These are phyloP conservation scores for Yamadazyma jaroonii DNA, from an alignment of 1,139 yeast genomes.

Conservation along the genomic window DNA sequence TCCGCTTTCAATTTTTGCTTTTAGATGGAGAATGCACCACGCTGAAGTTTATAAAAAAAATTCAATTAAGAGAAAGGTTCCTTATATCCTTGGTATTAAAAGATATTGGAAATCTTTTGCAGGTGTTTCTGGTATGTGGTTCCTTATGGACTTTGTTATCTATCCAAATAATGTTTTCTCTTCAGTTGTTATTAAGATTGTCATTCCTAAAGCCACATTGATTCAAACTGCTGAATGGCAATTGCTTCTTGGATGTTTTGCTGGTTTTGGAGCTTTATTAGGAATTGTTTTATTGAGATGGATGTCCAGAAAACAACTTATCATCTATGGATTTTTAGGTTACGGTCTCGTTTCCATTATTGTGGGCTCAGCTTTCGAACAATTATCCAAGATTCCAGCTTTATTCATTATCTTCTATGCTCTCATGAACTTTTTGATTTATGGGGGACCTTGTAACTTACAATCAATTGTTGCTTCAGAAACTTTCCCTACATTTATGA, in stretches of 20 bases:
- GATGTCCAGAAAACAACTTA: conserved; percentile 46
- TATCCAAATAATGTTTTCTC: conserved; percentile 49
- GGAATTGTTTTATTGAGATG: conserved; percentile 42
- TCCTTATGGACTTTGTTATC: conserved; percentile 50
- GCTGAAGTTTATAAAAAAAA: conserved; percentile 49
- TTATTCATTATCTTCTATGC: conserved; percentile 48
- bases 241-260: conserved; percentile 40
- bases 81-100: conserved; percentile 45
- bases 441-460: conserved; percentile 76
- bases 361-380: conserved; percentile 45
- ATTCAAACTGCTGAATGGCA: conserved; percentile 49
- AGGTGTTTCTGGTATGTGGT: conserved; percentile 49
- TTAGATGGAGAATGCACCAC: conserved; percentile 69
- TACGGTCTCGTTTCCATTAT: conserved; percentile 48
- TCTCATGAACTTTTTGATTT: conserved; percentile 51
- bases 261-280: conserved; percentile 45
- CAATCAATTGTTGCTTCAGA: conserved; percentile 70
- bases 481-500: conserved; percentile 68
- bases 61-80: conserved; percentile 43
- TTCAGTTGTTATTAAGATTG: conserved; percentile 44
- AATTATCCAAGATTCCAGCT: conserved; percentile 38
- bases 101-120: conserved; percentile 45
- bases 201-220: conserved; percentile 32
- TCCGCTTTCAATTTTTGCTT: conserved; percentile 71
- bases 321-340: conserved; percentile 44